Evolutionary conservation across 2,329 filamentous ascomycete genomes (phyloP), one percentile per base, ranked within the genome.

Genomic region (Fusarium piperis): DNA sequence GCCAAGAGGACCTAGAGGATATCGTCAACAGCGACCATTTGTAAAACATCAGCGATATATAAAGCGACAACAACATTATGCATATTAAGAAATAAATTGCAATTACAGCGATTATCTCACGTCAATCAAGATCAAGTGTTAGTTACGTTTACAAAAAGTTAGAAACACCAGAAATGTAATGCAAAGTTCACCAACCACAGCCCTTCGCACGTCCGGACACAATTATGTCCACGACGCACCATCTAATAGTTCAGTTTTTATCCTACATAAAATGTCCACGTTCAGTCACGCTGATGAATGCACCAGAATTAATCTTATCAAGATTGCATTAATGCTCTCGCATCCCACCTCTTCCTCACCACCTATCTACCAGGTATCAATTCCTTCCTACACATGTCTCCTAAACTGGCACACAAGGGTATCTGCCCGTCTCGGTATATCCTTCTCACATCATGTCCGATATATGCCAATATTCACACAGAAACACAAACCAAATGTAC

Each of bases 371-470:
- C 63, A 67, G 62, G 59, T 67, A 64, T 70, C 48, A 48, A 36
- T 20, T 36, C 20, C 44, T 32, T 56, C 20, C 65, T 52, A 52
- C 56, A 26, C 59, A 68, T 48, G 20, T 35, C 60, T 44, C 63
- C 46, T 35, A 58, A 61, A 61, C 36, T 70, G 65, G 48, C 69
- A 61, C 44, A 61, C 39, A 63, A 65, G 70, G 70, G 70, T 72
- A 72, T 72, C 70, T 72, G 70, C 70, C 70, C 36, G 59, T 67
- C 70, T 70, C 46, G 63, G 64, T 73, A 73, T 59, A 61, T 59
- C 65, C 44, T 60, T 66, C 51, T 59, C 65, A 51, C 59, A 67
- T 64, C 65, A 67, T 70, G 59, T 32, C 51, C 38, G 44, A 69
- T 69, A 70, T 61, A 71, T 71, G 65, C 52, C 65, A 72, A 68